Evolutionary conservation across 2,329 filamentous ascomycete genomes (phyloP).

Genomic region (Aspergillus udagawae): DNA sequence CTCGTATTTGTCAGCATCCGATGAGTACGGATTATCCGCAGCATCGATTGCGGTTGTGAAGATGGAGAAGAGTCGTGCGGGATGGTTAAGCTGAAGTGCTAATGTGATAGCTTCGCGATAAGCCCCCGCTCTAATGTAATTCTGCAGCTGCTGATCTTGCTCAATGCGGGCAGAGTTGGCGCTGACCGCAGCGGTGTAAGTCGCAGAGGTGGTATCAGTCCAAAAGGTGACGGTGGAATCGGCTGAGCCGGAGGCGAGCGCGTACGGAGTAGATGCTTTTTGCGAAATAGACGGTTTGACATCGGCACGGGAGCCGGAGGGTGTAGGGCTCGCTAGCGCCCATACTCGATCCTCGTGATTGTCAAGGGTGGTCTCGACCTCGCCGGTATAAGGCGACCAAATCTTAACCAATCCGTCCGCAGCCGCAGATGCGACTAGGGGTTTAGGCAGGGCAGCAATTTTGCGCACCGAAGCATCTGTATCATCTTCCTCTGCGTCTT

Average conservation of each 20-base stretch:
- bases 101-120: slow-evolving; percentile 92
- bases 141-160: slow-evolving; percentile 90
- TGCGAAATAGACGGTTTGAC: slow-evolving; percentile 27
- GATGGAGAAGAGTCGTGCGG: slow-evolving; percentile 75
- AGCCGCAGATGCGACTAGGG: slow-evolving; percentile 71
- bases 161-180: slow-evolving; percentile 78
- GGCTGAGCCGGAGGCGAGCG: slow-evolving; percentile 82
- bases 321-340: slow-evolving; percentile 69
- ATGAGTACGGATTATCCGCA: slow-evolving; percentile 57
- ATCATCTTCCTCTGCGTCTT: slow-evolving; percentile 31
- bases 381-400: slow-evolving; percentile 84
- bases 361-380: slow-evolving; percentile 84
- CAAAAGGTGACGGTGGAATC: slow-evolving; percentile 95
- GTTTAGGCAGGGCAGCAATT: slow-evolving; percentile 29
- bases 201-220: slow-evolving; percentile 83
- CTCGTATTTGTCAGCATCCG: slow-evolving; percentile 29
- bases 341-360: slow-evolving; percentile 96
- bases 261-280: slow-evolving; percentile 48
- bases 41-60: slow-evolving; percentile 75
- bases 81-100: slow-evolving; percentile 90
- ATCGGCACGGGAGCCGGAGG: slow-evolving; percentile 31
- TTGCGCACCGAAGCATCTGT: slow-evolving; percentile 25
- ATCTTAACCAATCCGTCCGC: slow-evolving; percentile 95
- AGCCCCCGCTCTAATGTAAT: slow-evolving; percentile 81
- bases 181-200: slow-evolving; percentile 68